Conservation (phyloP, 768 basidiomycete genomes). For the Leccinum subtestaceum region DNA sequence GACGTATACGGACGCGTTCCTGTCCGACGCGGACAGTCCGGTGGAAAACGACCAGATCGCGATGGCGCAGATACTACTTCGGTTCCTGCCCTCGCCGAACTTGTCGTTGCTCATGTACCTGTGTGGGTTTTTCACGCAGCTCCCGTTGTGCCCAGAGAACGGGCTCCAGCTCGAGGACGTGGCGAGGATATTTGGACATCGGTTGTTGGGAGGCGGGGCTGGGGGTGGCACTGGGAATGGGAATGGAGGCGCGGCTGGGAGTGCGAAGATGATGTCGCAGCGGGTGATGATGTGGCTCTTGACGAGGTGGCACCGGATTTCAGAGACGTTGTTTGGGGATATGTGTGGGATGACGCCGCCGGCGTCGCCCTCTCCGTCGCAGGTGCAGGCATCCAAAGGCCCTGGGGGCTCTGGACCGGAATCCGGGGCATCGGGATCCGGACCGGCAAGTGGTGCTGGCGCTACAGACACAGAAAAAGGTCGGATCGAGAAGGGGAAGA, state of each 20-base stretch:
- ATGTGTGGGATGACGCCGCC: constrained; percentile 23
- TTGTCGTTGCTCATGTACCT: constrained; percentile 45
- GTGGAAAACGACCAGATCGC: constrained; percentile 36
- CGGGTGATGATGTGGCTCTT: constrained; percentile 35
- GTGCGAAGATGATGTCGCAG: constrained; percentile 16
- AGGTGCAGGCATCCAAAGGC: too few species aligned
- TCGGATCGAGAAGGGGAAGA: constrained; percentile 18
- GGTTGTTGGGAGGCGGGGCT: constrained; percentile 29
- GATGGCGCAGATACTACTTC: constrained; percentile 48
- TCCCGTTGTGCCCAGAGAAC: constrained; percentile 50
- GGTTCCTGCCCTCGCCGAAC: constrained; percentile 42
- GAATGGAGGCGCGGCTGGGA: too few species aligned
- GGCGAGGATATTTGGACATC: constrained; percentile 44
- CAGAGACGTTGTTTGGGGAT: constrained; percentile 25
- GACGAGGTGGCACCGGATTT: constrained; percentile 27
- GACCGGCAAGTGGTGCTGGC: too few species aligned
- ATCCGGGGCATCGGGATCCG: too few species aligned
- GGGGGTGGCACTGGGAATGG: too few species aligned
- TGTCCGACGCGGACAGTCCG: constrained; percentile 18
- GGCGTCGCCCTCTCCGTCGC: constrained; percentile 5
- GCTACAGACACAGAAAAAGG: not conserved
- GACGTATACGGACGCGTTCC: constrained; percentile 13
- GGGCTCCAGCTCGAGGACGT: constrained; percentile 44
- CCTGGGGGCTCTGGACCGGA: not conserved
- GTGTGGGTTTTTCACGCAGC: constrained; percentile 48